Base-by-base conservation (phyloP, 257 asterid genomes). In the Gentiana macrophylla region DNA sequence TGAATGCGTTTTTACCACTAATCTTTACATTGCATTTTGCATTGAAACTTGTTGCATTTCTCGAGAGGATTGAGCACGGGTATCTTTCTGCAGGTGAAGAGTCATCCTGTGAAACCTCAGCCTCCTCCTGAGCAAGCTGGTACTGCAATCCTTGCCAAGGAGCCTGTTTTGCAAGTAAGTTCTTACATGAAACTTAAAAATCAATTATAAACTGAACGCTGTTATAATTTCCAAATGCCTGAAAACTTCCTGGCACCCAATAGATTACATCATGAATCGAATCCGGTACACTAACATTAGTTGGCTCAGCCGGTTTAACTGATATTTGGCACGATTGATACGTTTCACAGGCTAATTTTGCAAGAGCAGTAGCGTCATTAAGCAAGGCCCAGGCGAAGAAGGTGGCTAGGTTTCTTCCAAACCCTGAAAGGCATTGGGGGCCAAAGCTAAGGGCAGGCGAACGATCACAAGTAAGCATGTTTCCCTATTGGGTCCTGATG, bases 401-500 rank as follows among this genome's bases (percentile, higher is more conserved):
- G 77, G 86, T 88, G 3, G 95, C 95, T 3, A 79, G 98, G 43
- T 92, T 85, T 58, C 97, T 85, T 63, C 97, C 95, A 0, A 92
- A 92, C 59, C 98, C 98, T 0, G 98, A 87, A 72, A 75, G 89
- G 68, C 86, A 92, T 59, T 92, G 98, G 98, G 98, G 98, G n/a
- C 98, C 98, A 35, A 92, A 92, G 71, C 82, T 88, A n/a, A 92
- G 93, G 77, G 98, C 98, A 1, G 98, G 98, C 95, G 98, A 33
- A 74, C 70, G 68, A 78, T 92, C 44, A 85, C 90, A 0, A 81
- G 84, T 77, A 92, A 92, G 68, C 97, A 92, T 49, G 80, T 70
- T 5, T 92, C 98, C 35, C 90, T 92, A 67, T 63, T 87, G 38
- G 98, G 98, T 38, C 79, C 69, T 12, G 89, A 85, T 4, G 95